These are phyloP conservation scores for Xylaria telfairii DNA, from an alignment of 495 filamentous ascomycete genomes.

Conservation along the genomic window DNA sequence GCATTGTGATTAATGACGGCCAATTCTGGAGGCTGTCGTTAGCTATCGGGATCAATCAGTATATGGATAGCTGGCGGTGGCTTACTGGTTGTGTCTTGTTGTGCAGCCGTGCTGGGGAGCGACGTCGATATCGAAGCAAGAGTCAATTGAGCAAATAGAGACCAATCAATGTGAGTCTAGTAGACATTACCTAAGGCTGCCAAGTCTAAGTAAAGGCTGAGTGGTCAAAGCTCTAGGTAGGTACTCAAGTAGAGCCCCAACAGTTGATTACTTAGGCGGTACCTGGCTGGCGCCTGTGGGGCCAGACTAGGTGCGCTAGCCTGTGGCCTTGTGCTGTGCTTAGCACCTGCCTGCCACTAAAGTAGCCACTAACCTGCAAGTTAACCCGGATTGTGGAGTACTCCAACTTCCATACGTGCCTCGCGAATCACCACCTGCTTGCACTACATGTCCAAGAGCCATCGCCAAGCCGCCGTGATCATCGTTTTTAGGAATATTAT, in stretches of 20 bases:
- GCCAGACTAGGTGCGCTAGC: not conserved
- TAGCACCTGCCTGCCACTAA: not conserved
- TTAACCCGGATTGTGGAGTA: not conserved
- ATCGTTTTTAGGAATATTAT: not conserved
- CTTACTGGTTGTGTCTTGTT: constrained; percentile 13
- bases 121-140: constrained; percentile 7
- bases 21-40: constrained; percentile 15
- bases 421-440: constrained; percentile 17
- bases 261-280: no score
- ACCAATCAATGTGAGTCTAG: not conserved
- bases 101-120: constrained; percentile 21
- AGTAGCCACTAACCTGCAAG: not conserved
- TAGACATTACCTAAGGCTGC: constrained; percentile 5
- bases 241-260: not conserved
- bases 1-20: constrained; percentile 65
- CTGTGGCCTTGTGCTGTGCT: no score
- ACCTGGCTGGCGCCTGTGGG: no score
- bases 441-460: not conserved
- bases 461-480: constrained; percentile 14
- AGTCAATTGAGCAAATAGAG: constrained; percentile 17
- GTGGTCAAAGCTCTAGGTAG: constrained; percentile 11
- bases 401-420: constrained; percentile 10
- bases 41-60: not conserved
- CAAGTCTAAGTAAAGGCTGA: not conserved
- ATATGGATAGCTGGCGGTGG: not conserved